Base-by-base conservation (phyloP, 2,329 filamentous ascomycete genomes). In the Lasiodiplodia hormozganensis region DNA sequence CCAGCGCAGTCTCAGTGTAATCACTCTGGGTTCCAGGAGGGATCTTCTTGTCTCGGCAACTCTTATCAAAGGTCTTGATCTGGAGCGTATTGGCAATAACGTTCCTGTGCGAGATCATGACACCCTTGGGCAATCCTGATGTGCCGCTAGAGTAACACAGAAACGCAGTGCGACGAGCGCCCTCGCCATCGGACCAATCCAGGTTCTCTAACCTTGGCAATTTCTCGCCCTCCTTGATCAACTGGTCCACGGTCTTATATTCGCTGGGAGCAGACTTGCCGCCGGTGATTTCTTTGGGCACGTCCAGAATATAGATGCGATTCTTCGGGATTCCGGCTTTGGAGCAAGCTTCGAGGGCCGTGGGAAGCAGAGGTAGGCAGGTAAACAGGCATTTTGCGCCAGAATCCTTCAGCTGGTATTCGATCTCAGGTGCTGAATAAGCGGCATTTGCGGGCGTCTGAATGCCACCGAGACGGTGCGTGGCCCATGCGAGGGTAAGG, bases 111-210 rank as follows among this genome's bases (percentile, higher is more conserved):
- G 91, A 92, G 69, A 95, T 92, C 89, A 92, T 93, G 65, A 94
- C 92, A 54, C 91, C 92, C 90, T 94, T 93, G 88, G 92, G 92
- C 47, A 94, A 80, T 3, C 92, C 92, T 12, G 91, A 94, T 1
- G 92, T 95, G 23, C 92, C 92, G 76, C 89, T 92, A 0, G 90
- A 93, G 77, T 93, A 94, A 80, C 91, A 94, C 54, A 96, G 83
- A 75, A 92, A 95, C 0, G 92, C 90, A 6, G 88, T 88, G 73
- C 90, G 89, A 66, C 87, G 87, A 43, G 86, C 85, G 3, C 89
- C 90, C 72, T 92, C 88, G 0, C 91, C 90, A 69, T 85, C 84
- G 52, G 80, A 74, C 89, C 90, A 92, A 38, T 82, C 83, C 74
- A 91, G 76, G 5, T 83, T 80, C 69, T 87, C 84, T 25, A 91